Base-by-base conservation (phyloP, 148 eudicot genomes). In the Euryodendron excelsum region DNA sequence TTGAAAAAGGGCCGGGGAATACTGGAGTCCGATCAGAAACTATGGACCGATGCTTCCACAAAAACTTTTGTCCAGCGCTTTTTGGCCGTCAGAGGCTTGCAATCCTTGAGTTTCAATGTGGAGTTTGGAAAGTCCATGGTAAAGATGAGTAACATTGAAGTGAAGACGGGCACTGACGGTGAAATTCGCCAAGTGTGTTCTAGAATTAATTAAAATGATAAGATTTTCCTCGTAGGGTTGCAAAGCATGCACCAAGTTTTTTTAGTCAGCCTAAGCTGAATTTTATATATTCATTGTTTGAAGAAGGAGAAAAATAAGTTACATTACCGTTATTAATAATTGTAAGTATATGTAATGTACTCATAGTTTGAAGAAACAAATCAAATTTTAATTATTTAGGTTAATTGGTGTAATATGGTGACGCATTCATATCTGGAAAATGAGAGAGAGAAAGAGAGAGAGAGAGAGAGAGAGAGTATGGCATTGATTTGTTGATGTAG, bases 111-210 rank as follows among this genome's bases (percentile, higher is more conserved):
- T 18, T 83, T 83, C 23, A 48, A 77, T 17, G 47, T 45, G 0
- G 83, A 83, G 53, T 83, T 83, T 30, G 86, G 80, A n/a, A 80
- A 53, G n/a, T 47, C 86, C 18, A 83, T 83, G 86, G 79, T 83
- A 77, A 83, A 77, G 72, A 83, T 83, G 86, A 62, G 83, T n/a
- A 83, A 83, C 27, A 37, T 80, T 15, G 86, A 56, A 21, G 75
- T 83, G 23, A 83, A 76, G 36, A 76, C 86, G 0, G 80, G 83
- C 6, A 77, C 71, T 3, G 50, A 23, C 14, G 86, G 83, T 2
- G 83, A 83, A 73, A 80, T 83, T 36, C 83, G 86, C 9, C 67
- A 27, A 5, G 80, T 83, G 21, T 83, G 86, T 34, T 64, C 80
- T 4, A 75, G 56, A 10, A 77, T 80, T 23, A 83, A 83, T 71